phyloP scores from a whole-genome alignment of 1,139 yeast species.

The Nakaseomyces nivariensis region DNA sequence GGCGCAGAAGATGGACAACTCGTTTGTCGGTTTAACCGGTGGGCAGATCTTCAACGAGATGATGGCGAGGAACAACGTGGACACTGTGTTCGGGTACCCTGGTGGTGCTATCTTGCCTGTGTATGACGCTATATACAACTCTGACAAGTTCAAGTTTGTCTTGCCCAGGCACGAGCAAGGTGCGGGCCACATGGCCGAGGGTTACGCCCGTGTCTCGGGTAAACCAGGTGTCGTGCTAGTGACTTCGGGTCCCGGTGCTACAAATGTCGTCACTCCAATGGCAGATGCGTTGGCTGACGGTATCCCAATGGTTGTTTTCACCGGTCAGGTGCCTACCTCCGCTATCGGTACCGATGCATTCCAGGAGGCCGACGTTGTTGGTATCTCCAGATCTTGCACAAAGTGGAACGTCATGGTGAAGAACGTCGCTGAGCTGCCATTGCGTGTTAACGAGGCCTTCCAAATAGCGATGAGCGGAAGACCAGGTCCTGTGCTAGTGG shows the following conservation, averaged over 20 bases:
- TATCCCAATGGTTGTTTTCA: conserved; percentile 92
- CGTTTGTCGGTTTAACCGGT: conserved; percentile 89
- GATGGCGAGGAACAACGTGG: conserved; percentile 95
- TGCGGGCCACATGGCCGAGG: conserved; percentile 99
- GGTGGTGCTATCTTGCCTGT: conserved; percentile 99
- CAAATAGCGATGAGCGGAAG: conserved; percentile 94
- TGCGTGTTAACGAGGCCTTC: conserved; percentile 93
- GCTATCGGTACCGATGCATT: conserved; percentile 98
- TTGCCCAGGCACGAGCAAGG: conserved; percentile 98
- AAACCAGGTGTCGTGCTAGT: conserved; percentile 98
- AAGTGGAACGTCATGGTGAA: conserved; percentile 99
- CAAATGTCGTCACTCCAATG: conserved; percentile 93
- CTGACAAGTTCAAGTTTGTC: conserved; percentile 78
- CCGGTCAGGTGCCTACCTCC: conserved; percentile 93
- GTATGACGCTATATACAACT: conserved; percentile 90
- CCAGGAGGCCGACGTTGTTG: conserved; percentile 97
- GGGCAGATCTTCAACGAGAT: conserved; percentile 97
- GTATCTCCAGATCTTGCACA: conserved; percentile 93
- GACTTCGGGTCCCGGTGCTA: conserved; percentile 98
- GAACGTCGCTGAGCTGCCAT: conserved; percentile 85
- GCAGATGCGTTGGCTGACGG: conserved; percentile 98
- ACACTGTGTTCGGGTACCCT: conserved; percentile 89
- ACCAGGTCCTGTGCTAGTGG: conserved; percentile 97
- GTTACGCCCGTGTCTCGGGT: conserved; percentile 90
- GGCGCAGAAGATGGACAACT: conserved; percentile 50